Base-by-base conservation (phyloP, 1,139 yeast genomes). In the Blastobotrys petasosporus region DNA sequence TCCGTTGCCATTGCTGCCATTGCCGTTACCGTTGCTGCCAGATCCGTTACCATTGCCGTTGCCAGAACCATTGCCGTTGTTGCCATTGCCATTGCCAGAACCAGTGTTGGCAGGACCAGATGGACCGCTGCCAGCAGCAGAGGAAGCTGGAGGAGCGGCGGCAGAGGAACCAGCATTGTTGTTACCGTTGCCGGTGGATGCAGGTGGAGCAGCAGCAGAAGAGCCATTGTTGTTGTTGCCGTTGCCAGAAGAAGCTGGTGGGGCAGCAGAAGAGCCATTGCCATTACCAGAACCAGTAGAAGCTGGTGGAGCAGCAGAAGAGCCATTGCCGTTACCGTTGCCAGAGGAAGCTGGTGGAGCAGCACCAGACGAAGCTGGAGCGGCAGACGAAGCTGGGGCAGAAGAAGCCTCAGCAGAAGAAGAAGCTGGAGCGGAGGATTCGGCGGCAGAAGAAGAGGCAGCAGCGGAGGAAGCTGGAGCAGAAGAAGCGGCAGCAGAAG, bases 371-470 rank as follows among this genome's bases (percentile, higher is more conserved):
- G 15, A n/a, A 20, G 12, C 29, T n/a, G 42, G 25, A 8, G 20
- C 32, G 16, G 37, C 7, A 28, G 37, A 23, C 4, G 28, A 9
- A 9, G 15, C 35, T 8, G 36, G 17, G 4, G 42, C 20, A 30
- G 35, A 11, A 12, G 36, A 39, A 10, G 5, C 42, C 11, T 4
- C 42, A 13, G 42, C 16, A 30, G 13, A 28, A 31, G 42, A 32
- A 30, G 42, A 13, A 20, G 23, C 30, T 13, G 37, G n/a, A 39
- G 37, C 35, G 9, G 42, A 39, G 9, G 42, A 16, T 12, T 2
- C 34, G 13, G 31, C 23, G 12, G 6, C 13, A 8, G 15, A 16
- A 17, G 7, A n/a, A 5, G n/a, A n/a, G n/a, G 29, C 11, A 17
- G 25, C 4, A 9, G 31, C 7, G 16, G 31, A 10, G 11, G 23